Base-by-base conservation (phyloP, 805 yeast species). In the Priceomyces melissophilus region DNA sequence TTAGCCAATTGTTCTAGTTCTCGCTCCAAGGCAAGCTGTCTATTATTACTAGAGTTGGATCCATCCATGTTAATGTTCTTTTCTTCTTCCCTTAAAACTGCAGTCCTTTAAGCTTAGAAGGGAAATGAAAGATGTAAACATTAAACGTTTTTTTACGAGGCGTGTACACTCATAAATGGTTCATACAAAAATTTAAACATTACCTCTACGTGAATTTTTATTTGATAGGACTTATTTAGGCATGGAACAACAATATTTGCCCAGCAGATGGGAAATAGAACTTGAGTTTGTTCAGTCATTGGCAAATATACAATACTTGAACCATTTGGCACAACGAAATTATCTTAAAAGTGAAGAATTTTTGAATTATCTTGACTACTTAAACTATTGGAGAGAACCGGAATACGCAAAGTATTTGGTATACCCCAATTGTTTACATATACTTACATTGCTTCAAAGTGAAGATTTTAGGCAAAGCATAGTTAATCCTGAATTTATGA, bases 221-320 rank as follows among this genome's bases (percentile, higher is more conserved):
- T 8, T 20, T 20, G 8, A 5, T 20, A 8, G 8, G 7, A 8
- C 25, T 20, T 8, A 20, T 20, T 20, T 4, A 20, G 25, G 25
- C 8, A 20, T 20, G 25, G 25, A 20, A 20, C 25, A 20, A 20
- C 25, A 20, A 20, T 23, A 32, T n/a, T 67, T 78, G n/a, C 89
- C 91, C n/a, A 76, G 85, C 4, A 61, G 95, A 42, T 87, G 91
- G 87, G 96, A 87, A 54, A 79, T 87, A 15, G 96, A 87, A 52
- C 71, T 87, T n/a, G 97, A 86, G 77, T 91, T 91, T 63, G 95
- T 91, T 3, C 98, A 91, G 63, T 83, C 96, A 11, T 71, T 91
- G 27, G 87, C 96, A 2, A 93, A 91, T 60, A 81, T 91, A 34
- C 96, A 84, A 59, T 91, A 90, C 57, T 73, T 91, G 41, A 82